A percentile compares a stretch with the other conserved stretches of the same genome.
These are phyloP conservation scores for Aspergillus sp. DNA, from an alignment of 2,329 filamentous ascomycete species.

Conservation along the genomic window DNA sequence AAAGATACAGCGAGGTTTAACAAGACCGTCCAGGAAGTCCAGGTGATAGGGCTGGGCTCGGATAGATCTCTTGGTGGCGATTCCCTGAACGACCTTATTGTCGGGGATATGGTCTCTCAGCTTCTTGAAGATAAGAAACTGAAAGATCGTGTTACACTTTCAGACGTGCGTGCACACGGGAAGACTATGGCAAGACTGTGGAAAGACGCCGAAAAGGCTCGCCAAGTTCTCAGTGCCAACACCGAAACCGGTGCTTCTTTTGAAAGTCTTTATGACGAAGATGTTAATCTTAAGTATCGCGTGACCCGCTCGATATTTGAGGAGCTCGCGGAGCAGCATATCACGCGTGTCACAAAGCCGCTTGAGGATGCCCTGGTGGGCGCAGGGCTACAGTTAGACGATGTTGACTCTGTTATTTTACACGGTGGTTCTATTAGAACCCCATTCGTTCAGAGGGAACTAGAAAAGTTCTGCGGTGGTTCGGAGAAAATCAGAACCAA, in stretches of 20 bases:
- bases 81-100: slow-evolving; percentile 79
- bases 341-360: slow-evolving; percentile 65
- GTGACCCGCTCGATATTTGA: slow-evolving; percentile 79
- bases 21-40: slow-evolving; percentile 96
- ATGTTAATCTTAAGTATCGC: slow-evolving; percentile 92
- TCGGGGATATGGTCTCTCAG: slow-evolving; percentile 82
- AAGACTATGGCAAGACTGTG: slow-evolving; percentile 85
- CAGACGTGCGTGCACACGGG: slow-evolving; percentile 65
- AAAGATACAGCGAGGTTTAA: slow-evolving; percentile 93
- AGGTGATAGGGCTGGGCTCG: slow-evolving; percentile 82
- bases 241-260: slow-evolving; percentile 76
- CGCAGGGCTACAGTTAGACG: slow-evolving; percentile 69
- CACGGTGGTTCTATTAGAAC: slow-evolving; percentile 89
- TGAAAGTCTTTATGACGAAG: slow-evolving; percentile 80
- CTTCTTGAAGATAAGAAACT: slow-evolving; percentile 68
- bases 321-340: slow-evolving; percentile 67
- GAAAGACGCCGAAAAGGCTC: slow-evolving; percentile 84
- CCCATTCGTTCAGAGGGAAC: slow-evolving; percentile 86
- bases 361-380: slow-evolving; percentile 72
- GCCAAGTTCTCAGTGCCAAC: slow-evolving; percentile 93
- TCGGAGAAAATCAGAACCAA: slow-evolving; percentile 83
- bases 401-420: slow-evolving; percentile 87
- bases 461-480: slow-evolving; percentile 72
- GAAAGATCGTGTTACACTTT: slow-evolving; percentile 38
- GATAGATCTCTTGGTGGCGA: slow-evolving; percentile 89